Evolutionary conservation across 148 eudicot species (phyloP), one percentile per base, ranked within the genome.

Genomic region (Silene latifolia): DNA sequence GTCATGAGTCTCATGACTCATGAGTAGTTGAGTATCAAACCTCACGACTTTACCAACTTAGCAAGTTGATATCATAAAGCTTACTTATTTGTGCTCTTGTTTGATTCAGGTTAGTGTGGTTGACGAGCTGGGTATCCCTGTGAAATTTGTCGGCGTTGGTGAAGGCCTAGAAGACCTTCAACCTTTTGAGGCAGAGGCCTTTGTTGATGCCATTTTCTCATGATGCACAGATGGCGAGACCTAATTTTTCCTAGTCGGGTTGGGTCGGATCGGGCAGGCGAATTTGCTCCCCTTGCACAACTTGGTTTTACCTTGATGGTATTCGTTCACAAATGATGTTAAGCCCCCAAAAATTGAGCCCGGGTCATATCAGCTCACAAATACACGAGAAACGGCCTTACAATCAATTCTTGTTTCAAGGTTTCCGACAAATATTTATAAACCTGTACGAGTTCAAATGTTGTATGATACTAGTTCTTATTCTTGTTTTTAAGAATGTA

Each of bases 111-210:
- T 95, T 58, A 95, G 96, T 78, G 97, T 92, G 64, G 97, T 92
- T 76, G 96, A 92, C 79, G 97, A 92, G 85, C 97, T 95, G 77
- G 94, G 97, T 51, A 95, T 95, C 73, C 99, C 99, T 21, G 97
- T 95, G 70, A 95, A 95, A 87, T 95, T 95, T 87, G 96, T 95
- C 54, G 99, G 97, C 81, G 99, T 95, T 66, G 99, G 99, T 53
- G 99, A 95, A 86, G 96, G 99, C 32, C 73, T 90, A 53, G 99
- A 95, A 78, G 99, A 95, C 77, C 99, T 95, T 64, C 99, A 95
- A 81, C 96, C 99, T 51, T 95, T 95, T 64, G 93, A 92, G 67
- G 89, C 97, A 4, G 97, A 92, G 76, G 86, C 89, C 77, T 95
- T 95, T 73, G 94, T 95, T 63, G 80, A 87, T 77, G 97, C 99